These are phyloP conservation scores for Echites panduratus DNA, from an alignment of 257 asterid species.

Conservation along the genomic window DNA sequence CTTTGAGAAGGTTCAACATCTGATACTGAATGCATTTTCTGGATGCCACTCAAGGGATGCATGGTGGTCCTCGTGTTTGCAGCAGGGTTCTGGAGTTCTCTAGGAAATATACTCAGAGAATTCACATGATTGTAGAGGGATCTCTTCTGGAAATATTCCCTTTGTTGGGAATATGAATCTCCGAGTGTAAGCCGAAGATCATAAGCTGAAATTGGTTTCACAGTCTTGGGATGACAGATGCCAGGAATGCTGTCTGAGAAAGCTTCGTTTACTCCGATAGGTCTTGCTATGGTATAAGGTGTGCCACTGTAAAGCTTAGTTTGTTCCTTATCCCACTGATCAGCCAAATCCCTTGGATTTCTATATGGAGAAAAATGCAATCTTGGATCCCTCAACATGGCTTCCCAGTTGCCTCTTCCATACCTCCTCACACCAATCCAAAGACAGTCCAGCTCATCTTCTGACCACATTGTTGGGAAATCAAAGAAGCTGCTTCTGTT, in stretches of 20 bases:
- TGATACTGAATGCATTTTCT: slow-evolving; percentile 8
- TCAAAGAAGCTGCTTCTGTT: slow-evolving; percentile 29
- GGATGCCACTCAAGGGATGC: slow-evolving; percentile 13
- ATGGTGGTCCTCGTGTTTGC: slow-evolving; percentile 16
- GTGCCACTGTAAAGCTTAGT: slow-evolving; percentile 25
- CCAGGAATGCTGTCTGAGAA: slow-evolving; percentile 7
- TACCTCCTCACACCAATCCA: slow-evolving; percentile 79
- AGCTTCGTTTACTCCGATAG: slow-evolving; percentile 1
- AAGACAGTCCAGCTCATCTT: slow-evolving; percentile 65
- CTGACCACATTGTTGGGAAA: slow-evolving; percentile 48
- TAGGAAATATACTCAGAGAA: slow-evolving; percentile 11
- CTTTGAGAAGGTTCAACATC: slow-evolving; percentile 24
- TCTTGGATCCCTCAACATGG: slow-evolving; percentile 48
- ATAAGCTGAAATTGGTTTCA: slow-evolving; percentile 9
- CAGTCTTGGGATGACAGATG: slow-evolving; percentile 11
- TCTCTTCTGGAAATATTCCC: slow-evolving; percentile 13
- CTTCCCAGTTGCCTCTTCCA: slow-evolving; percentile 60
- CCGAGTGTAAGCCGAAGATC: slow-evolving; percentile 40
- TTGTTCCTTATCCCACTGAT: slow-evolving; percentile 58
- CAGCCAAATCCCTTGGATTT: slow-evolving; percentile 47
- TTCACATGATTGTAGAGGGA: slow-evolving; percentile 8
- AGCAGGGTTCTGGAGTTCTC: slow-evolving; percentile 21
- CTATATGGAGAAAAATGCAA: slow-evolving; percentile 49
- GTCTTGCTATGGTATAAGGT: slow-evolving; percentile 26
- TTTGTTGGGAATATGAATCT: slow-evolving; percentile 9